Base-by-base conservation (phyloP, 306 rosid species). In the Echinosophora koreensis region DNA sequence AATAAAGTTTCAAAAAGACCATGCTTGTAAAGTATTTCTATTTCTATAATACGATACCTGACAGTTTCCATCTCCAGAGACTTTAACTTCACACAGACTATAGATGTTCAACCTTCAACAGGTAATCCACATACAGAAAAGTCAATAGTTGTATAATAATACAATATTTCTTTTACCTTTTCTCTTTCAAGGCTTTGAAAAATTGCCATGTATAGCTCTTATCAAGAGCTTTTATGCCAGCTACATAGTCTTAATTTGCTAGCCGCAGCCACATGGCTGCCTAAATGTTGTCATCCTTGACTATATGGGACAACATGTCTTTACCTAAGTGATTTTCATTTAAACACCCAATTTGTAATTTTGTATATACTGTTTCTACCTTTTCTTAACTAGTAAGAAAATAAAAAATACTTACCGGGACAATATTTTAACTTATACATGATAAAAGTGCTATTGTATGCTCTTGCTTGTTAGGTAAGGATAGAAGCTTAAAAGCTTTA, bases 51-150 rank as follows among this genome's bases (percentile, higher is more conserved):
- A 71, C 72, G 62, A 52, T 82, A 92, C 98, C 97, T 90, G 98
- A 73, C 98, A 94, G 79, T 90, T 94, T 69, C 97, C 98, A 79
- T 94, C 97, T 27, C 97, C 97, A 52, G 98, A 89, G 76, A 92
- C 95, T 86, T 87, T 90, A 61, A 92, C 92, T 89, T 94, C 97
- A 62, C 79, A 85, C 44, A 92, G 89, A 82, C 97, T 89, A 70
- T 88, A 87, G 62, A 88, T 77, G 66, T 81, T 81, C 73, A 94
- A 75, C 95, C 98, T 93, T 57, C 8, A 59, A 44, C n/a, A 50
- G 15, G 11, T 51, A 66, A 13, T 57, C 56, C 75, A 17, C 27
- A 35, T 60, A 68, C 42, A 15, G 22, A 74, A 55, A 28, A 58
- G 44, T 39, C 37, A 56, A 7, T 17, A 22, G 54, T 16, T 58